Evolutionary conservation across 164 flowering plant genomes (phyloP), one percentile per base, ranked within the genome.

Genomic region (Stephania cephalantha): DNA sequence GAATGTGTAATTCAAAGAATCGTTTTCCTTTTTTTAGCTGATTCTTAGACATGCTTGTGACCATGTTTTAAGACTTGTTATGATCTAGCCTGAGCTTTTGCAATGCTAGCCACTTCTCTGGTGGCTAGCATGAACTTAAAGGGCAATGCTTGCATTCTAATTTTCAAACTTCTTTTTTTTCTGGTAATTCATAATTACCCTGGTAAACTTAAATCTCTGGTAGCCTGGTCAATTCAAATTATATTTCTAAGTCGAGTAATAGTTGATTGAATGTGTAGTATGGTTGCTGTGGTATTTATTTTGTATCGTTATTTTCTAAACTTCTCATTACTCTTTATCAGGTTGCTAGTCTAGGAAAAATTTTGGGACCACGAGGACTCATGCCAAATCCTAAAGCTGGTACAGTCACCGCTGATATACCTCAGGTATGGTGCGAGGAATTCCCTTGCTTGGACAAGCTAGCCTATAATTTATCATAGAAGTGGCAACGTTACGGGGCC

Each of bases 361-460:
- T 95, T 78, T 83, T 95, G 79, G 99, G 99, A 76, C 99, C 99
- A n/a, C 83, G 99, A 74, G 99, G 99, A 68, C 97, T 95, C 50
- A 93, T 95, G 99, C 99, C 99, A 77, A 95, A 89, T 86, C 99
- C 98, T 44, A 95, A 95, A 86, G 98, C 98, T 82, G 99, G 99
- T 52, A 95, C 99, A 22, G 98, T 95, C 53, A 82, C 98, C 63
- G 75, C 91, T 52, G 90, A 91, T 75, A 87, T 93, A 75, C 86
- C 95, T 78, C 99, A 91, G 99, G 99, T 95, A 83, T 64, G 80
- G 31, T 77, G 46, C 13, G 22, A 42, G n/a, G 15, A 65, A 17
- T 68, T 46, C 45, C 46, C n/a, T 46, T n/a, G 8, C 20, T 71
- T 1, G 50, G 18, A 35, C 53, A 15, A 61, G 15, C 64, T 61